Evolutionary conservation across 2,329 filamentous ascomycete genomes (phyloP).

Genomic region (Beauveria brongniartii): DNA sequence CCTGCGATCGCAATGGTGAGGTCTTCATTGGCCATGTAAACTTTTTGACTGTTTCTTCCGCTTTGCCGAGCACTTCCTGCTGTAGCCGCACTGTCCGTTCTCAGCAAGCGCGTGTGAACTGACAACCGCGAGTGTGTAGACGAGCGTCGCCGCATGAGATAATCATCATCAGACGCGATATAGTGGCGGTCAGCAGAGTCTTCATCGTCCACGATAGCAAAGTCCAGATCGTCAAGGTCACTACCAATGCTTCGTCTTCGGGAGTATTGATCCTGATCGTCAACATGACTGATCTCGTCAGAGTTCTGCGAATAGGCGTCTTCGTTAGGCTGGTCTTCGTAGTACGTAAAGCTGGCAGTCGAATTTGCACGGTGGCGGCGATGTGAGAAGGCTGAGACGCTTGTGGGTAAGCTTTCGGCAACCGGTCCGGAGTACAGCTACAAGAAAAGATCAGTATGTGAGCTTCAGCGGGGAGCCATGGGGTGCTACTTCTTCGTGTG

Average conservation of each 20-base stretch:
- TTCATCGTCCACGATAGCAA: conserved; percentile 31
- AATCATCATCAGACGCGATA: conserved; percentile 34
- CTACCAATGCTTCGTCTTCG: conserved; percentile 24
- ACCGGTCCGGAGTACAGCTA: conserved; percentile 83
- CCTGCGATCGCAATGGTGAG: conserved; percentile 89
- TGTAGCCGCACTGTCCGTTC: conserved; percentile 63
- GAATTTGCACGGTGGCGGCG: conserved; percentile 75
- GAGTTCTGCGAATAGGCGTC: conserved; percentile 33
- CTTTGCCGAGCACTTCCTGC: conserved; percentile 54
- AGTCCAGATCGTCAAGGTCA: conserved; percentile 32
- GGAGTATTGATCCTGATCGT: conserved; percentile 6
- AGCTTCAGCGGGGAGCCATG: background rate
- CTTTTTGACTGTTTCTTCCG: conserved; percentile 72
- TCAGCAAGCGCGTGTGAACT: conserved; percentile 57
- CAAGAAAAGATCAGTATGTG: background rate
- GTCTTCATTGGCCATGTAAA: conserved; percentile 90
- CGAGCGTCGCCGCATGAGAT: conserved; percentile 50
- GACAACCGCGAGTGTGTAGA: conserved; percentile 52
- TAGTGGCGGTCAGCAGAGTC: conserved; percentile 34
- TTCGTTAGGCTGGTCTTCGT: conserved; percentile 60
- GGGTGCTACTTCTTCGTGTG: conserved; percentile 70
- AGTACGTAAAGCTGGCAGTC: conserved; percentile 82
- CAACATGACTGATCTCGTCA: conserved; percentile 13
- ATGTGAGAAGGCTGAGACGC: conserved; percentile 84
- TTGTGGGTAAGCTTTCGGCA: conserved; percentile 92